Evolutionary conservation across 495 filamentous ascomycete genomes (phyloP).

Genomic region (Xylaria scruposa): DNA sequence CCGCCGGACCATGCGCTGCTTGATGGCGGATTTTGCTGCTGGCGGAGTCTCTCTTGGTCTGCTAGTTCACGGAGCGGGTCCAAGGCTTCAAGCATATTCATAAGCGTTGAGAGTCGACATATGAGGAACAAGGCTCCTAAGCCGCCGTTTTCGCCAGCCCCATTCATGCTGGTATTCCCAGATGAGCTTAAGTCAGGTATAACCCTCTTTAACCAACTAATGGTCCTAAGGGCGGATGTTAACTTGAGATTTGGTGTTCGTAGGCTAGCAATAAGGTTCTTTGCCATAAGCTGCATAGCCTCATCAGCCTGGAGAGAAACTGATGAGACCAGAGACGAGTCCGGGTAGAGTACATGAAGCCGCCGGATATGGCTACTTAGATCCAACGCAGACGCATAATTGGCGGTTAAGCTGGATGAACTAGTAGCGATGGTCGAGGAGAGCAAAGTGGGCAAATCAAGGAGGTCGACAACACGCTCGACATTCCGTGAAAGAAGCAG

Average conservation of each 20-base stretch:
- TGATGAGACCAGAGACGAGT: slow-evolving; percentile 74
- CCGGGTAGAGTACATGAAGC: slow-evolving; percentile 79
- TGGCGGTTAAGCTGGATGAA: slow-evolving; percentile 55
- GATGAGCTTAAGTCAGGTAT: slow-evolving; percentile 74
- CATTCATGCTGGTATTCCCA: slow-evolving; percentile 33
- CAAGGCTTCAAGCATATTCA: slow-evolving; percentile 80
- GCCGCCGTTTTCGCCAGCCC: slow-evolving; percentile 49
- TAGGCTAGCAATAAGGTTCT: slow-evolving; percentile 79
- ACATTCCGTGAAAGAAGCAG: slow-evolving; percentile 88
- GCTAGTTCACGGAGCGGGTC: slow-evolving; percentile 87
- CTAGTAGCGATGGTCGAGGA: slow-evolving; percentile 61
- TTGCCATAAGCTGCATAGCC: slow-evolving; percentile 88
- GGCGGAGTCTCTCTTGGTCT: slow-evolving; percentile 76
- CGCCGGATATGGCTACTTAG: slow-evolving; percentile 92
- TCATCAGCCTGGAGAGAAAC: slow-evolving; percentile 81
- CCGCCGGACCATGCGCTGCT: slow-evolving; percentile 69
- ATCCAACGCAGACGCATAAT: slow-evolving; percentile 90
- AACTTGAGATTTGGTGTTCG: slow-evolving; percentile 82
- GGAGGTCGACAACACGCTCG: slow-evolving; percentile 86
- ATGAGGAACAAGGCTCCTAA: slow-evolving; percentile 87
- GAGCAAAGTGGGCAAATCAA: slow-evolving; percentile 88
- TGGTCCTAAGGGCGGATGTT: slow-evolving; percentile 87
- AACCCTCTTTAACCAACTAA: slow-evolving; percentile 89
- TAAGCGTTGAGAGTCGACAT: slow-evolving; percentile 80
- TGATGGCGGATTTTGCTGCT: slow-evolving; percentile 39